Evolutionary conservation across 768 basidiomycete species (phyloP), one percentile per base, ranked within the genome.

Genomic region (Solioccasus polychromus): DNA sequence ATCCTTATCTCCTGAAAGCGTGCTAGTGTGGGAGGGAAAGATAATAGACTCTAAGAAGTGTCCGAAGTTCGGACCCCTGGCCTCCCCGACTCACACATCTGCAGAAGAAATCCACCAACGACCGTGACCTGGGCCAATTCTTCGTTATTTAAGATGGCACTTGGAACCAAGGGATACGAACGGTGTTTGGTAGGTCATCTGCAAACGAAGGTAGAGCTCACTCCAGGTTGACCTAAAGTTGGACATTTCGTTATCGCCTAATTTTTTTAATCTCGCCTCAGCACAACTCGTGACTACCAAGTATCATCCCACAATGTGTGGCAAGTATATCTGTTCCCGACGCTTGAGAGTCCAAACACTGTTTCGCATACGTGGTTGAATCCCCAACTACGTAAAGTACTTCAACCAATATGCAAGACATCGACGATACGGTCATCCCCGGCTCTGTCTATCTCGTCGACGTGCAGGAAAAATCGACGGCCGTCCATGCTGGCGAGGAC

Each of bases 371-470:
- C n/a, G n/a, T 14, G 19, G 18, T 17, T 15, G 37, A 23, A n/a
- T 35, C n/a, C 5, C 39, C 25, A 12, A 15, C 10, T 5, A 23
- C 10, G 7, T n/a, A n/a, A n/a, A n/a, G 19, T 24, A 26, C 23
- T n/a, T 24, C 9, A 14, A 8, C n/a, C 31, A 29, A 25, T 51
- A n/a, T n/a, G 54, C 39, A 43, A 35, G 54, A 54, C 23, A 47
- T 54, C n/a, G 54, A 55, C 15, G 48, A 51, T 20, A 51, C 53
- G 6, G 45, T 44, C 34, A 45, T 59, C 15, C 58, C 57, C 22
- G 57, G 57, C 9, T 59, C 57, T 17, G 57, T 59, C 10, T 58
- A 59, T 38, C 50, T 59, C 11, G 57, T 59, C n/a, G 57, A 59
- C 30, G 52, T 59, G 10, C 48, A 55, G n/a, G 53, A 47, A 12